Evolutionary conservation across 768 basidiomycete genomes (phyloP), one percentile per base, ranked within the genome.

Genomic region (Rhodotorula graminis): DNA sequence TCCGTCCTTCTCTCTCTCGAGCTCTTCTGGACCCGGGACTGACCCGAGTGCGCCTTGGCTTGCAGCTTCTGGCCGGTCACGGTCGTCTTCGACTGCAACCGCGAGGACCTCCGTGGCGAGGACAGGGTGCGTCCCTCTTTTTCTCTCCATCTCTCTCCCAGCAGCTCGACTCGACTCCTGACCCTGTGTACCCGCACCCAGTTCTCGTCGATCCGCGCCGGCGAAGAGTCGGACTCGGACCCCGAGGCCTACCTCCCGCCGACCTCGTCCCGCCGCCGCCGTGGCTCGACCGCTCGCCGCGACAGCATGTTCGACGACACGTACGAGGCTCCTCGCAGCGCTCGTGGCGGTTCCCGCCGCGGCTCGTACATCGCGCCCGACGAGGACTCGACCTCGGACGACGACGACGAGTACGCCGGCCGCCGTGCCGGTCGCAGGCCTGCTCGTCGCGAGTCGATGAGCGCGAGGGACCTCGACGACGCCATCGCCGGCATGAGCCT

Each of bases 51-150:
- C 31, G 9, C 9, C 53, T 16, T 18, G 10, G 15, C 18, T 9
- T 5, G 27, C 52, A 31, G 71, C 56, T 73, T 71, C 70, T 74
- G 70, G 70, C 70, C 74, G 42, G 37, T 75, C 64, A 71, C 67
- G 3, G 74, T 75, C 64, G 74, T 75, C n/a, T 75, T 71, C 31
- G 74, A 75, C 52, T 10, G 15, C 47, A 75, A 75, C 70, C 67
- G 65, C 31, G 9, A 61, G 11, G n/a, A 74, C 49, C n/a, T 64
- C 49, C 29, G 3, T n/a, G 11, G 46, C 7, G 73, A 74, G 69
- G 69, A 74, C 65, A 52, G 49, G 50, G 73, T 74, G 56, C 31
- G 64, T 27, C 42, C 6, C 18, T 16, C 21, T 15, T 29, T 3
- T 18, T 4, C n/a, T 33, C 59, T 4, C 25, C 19, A 57, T 25